Evolutionary conservation across 2,329 filamentous ascomycete species (phyloP).

Genomic region (Colletotrichum kahawae): DNA sequence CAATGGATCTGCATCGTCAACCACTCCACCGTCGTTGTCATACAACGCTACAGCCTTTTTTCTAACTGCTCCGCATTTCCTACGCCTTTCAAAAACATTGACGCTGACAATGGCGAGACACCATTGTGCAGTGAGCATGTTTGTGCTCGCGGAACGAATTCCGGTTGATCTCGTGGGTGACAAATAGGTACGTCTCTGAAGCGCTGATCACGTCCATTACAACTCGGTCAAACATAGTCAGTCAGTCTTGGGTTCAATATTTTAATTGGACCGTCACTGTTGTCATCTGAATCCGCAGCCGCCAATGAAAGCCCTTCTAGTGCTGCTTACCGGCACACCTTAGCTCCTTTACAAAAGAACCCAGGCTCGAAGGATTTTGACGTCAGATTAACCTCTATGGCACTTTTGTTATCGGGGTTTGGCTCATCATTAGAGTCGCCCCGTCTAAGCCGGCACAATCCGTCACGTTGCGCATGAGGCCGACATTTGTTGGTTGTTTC

Average conservation of each 20-base stretch:
- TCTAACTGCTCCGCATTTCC: too few relatives aligned
- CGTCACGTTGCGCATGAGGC: not conserved
- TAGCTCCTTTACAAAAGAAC: not conserved
- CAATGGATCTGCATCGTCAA: too few relatives aligned
- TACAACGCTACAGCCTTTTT: too few relatives aligned
- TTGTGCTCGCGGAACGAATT: too few relatives aligned
- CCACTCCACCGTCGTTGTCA: too few relatives aligned
- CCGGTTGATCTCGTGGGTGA: too few relatives aligned
- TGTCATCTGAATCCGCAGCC: not conserved
- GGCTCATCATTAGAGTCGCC: too few relatives aligned
- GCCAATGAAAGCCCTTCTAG: not conserved
- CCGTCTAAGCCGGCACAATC: not conserved
- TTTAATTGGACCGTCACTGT: not conserved
- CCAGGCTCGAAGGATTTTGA: not conserved
- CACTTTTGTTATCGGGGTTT: not conserved
- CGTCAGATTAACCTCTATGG: not conserved
- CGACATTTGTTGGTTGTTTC: not conserved
- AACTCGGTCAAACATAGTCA: too few relatives aligned
- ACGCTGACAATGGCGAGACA: too few relatives aligned
- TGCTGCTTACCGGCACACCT: not conserved
- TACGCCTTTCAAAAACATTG: too few relatives aligned
- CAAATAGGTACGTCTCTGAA: not conserved
- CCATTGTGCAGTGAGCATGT: too few relatives aligned
- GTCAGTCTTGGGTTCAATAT: too few relatives aligned
- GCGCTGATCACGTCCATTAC: not conserved